phyloP scores from a whole-genome alignment of 2,329 filamentous ascomycete species.

The Triangularia verruculosa region DNA sequence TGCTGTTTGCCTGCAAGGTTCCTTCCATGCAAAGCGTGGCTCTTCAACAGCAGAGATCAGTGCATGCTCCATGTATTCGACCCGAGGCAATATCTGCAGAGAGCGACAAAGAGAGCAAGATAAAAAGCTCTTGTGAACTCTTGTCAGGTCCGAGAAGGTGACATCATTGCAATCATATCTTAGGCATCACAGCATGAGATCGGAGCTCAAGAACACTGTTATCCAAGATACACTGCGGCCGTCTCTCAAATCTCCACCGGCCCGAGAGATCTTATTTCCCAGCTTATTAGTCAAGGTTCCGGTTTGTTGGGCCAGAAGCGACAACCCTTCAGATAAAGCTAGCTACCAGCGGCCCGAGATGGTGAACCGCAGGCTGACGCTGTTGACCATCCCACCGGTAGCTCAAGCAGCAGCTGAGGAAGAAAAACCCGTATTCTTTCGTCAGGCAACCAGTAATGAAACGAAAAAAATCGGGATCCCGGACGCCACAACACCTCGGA shows the following conservation, averaged over 20 bases:
- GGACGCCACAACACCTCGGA: background rate
- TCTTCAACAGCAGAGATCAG: background rate
- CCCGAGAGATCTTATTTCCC: background rate
- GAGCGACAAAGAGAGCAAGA: no score
- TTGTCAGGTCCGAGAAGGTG: background rate
- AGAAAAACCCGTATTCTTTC: no score
- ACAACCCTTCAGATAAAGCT: background rate
- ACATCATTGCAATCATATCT: background rate
- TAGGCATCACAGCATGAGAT: background rate
- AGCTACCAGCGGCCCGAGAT: background rate
- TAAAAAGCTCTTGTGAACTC: background rate
- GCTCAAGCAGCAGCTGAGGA: no score
- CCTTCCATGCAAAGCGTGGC: background rate
- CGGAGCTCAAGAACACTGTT: background rate
- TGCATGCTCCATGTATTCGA: no score
- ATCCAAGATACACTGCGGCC: background rate
- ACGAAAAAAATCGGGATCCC: background rate
- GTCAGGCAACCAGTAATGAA: no score
- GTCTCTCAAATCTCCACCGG: background rate
- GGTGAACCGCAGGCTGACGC: background rate
- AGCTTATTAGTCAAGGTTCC: background rate
- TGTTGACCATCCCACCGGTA: background rate
- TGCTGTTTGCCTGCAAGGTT: background rate
- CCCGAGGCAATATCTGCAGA: no score
- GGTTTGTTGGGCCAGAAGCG: background rate